Percentiles rank a stretch among this genome's conserved stretches.
Evolutionary conservation across 306 rosid genomes (phyloP).

Genomic region (Cercis canadensis): DNA sequence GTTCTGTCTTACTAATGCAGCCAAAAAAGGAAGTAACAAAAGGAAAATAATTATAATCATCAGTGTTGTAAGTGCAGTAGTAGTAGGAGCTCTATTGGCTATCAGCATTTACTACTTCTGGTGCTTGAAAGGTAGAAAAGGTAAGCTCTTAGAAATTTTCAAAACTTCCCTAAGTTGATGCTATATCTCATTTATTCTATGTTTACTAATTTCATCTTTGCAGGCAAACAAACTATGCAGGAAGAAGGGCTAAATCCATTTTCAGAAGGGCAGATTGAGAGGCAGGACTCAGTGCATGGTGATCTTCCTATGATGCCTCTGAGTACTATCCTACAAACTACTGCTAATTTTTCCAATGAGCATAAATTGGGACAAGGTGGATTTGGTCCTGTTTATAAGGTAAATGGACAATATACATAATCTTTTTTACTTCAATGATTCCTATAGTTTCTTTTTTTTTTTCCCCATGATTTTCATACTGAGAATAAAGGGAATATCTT

Average conservation of each 20-base stretch:
- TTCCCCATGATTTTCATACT: conserved; percentile 16
- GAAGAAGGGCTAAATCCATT: conserved; percentile 28
- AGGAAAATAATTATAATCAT: conserved; percentile 26
- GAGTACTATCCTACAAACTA: conserved; percentile 37
- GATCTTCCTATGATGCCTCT: conserved; percentile 49
- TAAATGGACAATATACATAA: conserved; percentile 4
- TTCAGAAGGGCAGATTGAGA: conserved; percentile 32
- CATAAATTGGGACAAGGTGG: conserved; percentile 52
- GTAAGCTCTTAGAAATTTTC: conserved; percentile 13
- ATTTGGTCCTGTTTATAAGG: conserved; percentile 57
- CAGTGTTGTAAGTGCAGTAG: conserved; percentile 15
- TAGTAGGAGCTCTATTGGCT: conserved; percentile 20
- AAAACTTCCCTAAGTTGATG: neutral
- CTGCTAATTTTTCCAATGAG: conserved; percentile 38
- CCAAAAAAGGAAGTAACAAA: neutral
- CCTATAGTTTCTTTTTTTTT: neutral
- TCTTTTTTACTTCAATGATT: neutral
- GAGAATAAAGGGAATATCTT: conserved; percentile 4
- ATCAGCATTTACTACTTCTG: conserved; percentile 37
- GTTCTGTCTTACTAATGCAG: conserved; percentile 37
- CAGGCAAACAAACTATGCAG: conserved; percentile 24
- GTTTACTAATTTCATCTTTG: conserved; percentile 23
- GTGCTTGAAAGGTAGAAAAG: conserved; percentile 33
- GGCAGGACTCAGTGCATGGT: conserved; percentile 27
- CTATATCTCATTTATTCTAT: neutral